phyloP scores from a whole-genome alignment of 2,329 filamentous ascomycete genomes.

The Neoarthrinium moseri region DNA sequence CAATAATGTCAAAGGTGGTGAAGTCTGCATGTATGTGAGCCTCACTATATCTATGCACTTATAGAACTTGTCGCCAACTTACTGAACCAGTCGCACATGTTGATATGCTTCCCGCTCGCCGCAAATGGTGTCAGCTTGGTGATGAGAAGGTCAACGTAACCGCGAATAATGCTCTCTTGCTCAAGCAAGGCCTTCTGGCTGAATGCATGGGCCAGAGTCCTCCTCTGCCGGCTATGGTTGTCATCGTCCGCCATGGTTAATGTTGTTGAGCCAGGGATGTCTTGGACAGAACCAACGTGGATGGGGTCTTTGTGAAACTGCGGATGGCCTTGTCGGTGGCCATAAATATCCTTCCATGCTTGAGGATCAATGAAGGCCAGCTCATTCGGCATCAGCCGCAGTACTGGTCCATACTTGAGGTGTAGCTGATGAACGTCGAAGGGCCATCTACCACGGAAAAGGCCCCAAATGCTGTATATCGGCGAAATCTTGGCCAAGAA shows the following conservation, averaged over 20 bases:
- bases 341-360: slow-evolving; percentile 40
- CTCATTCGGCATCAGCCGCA: slow-evolving; percentile 40
- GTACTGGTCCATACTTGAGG: slow-evolving; percentile 35
- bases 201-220: slow-evolving; percentile 38
- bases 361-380: slow-evolving; percentile 36
- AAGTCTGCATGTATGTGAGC: slow-evolving; percentile 32
- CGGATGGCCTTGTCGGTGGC: slow-evolving; percentile 28
- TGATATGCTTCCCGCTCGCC: slow-evolving; percentile 15
- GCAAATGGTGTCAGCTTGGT: slow-evolving; percentile 24
- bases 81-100: slow-evolving; percentile 38
- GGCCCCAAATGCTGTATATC: slow-evolving; percentile 20
- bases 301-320: slow-evolving; percentile 33
- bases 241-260: slow-evolving; percentile 23
- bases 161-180: slow-evolving; percentile 37
- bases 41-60: background rate
- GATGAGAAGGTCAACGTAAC: slow-evolving; percentile 35
- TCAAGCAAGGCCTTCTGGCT: slow-evolving; percentile 35
- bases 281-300: slow-evolving; percentile 28
- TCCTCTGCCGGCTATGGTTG: slow-evolving; percentile 31
- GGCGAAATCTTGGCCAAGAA: slow-evolving; percentile 22
- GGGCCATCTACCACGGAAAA: slow-evolving; percentile 20
- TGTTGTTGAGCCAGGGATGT: slow-evolving; percentile 30
- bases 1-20: slow-evolving; percentile 39
- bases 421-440: slow-evolving; percentile 27
- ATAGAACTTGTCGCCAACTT: slow-evolving; percentile 23